Conservation (phyloP, 371 early-diverging fungal species). For the Dichotomocladium elegans region DNA sequence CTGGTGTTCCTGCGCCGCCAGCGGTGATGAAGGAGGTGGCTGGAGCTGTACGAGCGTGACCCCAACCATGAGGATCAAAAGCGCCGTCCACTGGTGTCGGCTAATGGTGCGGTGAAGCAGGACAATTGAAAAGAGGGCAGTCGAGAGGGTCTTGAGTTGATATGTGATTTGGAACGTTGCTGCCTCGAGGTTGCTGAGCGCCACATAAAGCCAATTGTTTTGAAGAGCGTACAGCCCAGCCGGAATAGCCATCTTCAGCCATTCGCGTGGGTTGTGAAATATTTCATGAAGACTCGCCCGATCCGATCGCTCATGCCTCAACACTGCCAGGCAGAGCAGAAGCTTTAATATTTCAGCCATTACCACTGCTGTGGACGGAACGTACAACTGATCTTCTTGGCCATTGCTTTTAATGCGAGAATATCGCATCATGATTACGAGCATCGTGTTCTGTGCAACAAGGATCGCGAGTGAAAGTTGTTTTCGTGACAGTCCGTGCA, state of each 20-base stretch:
- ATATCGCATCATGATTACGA: slow-evolving; percentile 64
- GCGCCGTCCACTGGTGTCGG: slow-evolving; percentile 75
- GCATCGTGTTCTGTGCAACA: slow-evolving; percentile 58
- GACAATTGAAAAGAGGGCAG: slow-evolving; percentile 85
- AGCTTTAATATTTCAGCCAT: slow-evolving; percentile 59
- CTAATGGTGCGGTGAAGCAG: slow-evolving; percentile 69
- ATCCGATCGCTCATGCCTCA: slow-evolving; percentile 11
- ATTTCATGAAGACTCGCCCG: slow-evolving; percentile 40
- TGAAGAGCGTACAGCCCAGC: slow-evolving; percentile 90
- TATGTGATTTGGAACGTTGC: slow-evolving; percentile 96
- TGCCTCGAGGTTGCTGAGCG: slow-evolving; percentile 83
- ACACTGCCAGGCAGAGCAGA: slow-evolving; percentile 20
- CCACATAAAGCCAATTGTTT: slow-evolving; percentile 91
- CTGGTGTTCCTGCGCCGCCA: slow-evolving; percentile 1
- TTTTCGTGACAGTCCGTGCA: background rate
- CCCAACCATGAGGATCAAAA: slow-evolving; percentile 81
- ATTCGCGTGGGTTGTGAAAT: slow-evolving; percentile 49
- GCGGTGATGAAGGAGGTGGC: slow-evolving; percentile 14
- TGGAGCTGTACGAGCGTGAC: slow-evolving; percentile 86
- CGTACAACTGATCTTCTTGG: slow-evolving; percentile 56
- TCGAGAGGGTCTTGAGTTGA: slow-evolving; percentile 94
- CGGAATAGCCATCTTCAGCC: slow-evolving; percentile 73
- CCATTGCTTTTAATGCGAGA: slow-evolving; percentile 41
- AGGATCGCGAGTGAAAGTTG: slow-evolving; percentile 51
- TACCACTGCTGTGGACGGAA: slow-evolving; percentile 67